Evolutionary conservation across 2,329 filamentous ascomycete genomes (phyloP), one percentile per base, ranked within the genome.

Genomic region (Phoma sp.): DNA sequence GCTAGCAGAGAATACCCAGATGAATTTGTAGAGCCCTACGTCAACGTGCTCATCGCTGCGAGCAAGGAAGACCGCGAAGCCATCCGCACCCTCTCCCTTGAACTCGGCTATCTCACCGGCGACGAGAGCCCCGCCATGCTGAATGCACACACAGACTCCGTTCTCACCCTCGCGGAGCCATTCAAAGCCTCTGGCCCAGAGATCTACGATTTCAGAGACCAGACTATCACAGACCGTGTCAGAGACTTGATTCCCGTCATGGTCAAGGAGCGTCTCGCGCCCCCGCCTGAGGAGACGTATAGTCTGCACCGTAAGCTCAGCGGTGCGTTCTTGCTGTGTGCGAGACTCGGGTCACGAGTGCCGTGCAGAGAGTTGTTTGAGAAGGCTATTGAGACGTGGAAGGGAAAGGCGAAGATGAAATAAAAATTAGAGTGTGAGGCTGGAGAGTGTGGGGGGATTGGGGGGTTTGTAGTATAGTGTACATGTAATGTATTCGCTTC

Each of bases 241-340:
- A 87, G 93, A 67, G 84, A 81, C 3, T 82, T 96, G 47, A 98
- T 99, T 62, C 95, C 95, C 13, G 80, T 96, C 47, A 99, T 99
- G 95, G 82, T 99, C 41, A 85, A 86, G 52, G 95, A 99, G 79
- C 80, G 95, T 32, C 78, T 99, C 18, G 86, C 91, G 13, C 93
- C 95, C 23, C 95, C 96, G 23, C 95, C 95, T 0, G 96, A 99
- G 78, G 95, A 99, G 81, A 99, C 95, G 47, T 99, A 99, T 71
- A 93, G 89, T 72, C 77, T 99, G 67, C 95, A 99, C 76, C 85
- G 95, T 57, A 99, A 99, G 79, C 78, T 99, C 49, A 96, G 92
- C 73, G 95, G 95, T 0, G 96, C 95, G 0, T 99, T 99, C 72
- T 76, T 99, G 68, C 80, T 99, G 14, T 99, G 95, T 74, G 93